Percentiles rank a stretch among this genome's conserved stretches.
Conservation (phyloP, 768 basidiomycete species). For the Exidia glandulosa region DNA sequence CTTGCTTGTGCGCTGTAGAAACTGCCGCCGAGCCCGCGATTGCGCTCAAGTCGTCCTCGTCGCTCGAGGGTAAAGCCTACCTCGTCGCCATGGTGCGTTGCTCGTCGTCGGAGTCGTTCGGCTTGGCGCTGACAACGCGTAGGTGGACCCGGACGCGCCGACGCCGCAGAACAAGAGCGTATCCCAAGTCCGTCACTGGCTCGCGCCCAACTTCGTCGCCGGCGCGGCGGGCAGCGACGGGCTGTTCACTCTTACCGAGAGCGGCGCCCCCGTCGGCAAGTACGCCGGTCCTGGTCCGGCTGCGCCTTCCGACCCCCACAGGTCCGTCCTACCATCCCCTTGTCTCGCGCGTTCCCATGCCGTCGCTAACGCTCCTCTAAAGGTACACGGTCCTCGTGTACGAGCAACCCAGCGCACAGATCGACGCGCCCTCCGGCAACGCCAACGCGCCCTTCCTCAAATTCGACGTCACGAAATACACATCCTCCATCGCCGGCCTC, state of each 20-base stretch:
- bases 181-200: conserved; percentile 38
- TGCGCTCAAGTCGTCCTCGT: background rate
- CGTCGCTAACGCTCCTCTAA: background rate
- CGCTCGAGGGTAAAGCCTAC: background rate
- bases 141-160: conserved; percentile 39
- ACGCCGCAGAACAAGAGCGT: conserved; percentile 33
- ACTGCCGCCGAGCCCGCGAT: background rate
- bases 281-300: conserved; percentile 33
- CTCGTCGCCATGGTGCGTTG: background rate
- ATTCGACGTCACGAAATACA: background rate
- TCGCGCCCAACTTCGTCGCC: conserved; percentile 31
- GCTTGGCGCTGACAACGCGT: background rate
- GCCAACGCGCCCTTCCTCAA: background rate
- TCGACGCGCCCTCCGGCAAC: background rate
- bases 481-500: background rate
- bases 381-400: background rate
- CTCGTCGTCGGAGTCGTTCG: too few species aligned
- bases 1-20: background rate
- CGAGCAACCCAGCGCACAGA: background rate
- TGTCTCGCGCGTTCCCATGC: background rate
- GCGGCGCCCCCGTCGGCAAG: conserved; percentile 30
- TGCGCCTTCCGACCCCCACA: conserved; percentile 30
- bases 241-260: conserved; percentile 17
- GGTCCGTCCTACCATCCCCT: conserved; percentile 17
- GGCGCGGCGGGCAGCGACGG: background rate